Evolutionary conservation across 495 filamentous ascomycete species (phyloP).

Genomic region (Glutinoglossum americanum): DNA sequence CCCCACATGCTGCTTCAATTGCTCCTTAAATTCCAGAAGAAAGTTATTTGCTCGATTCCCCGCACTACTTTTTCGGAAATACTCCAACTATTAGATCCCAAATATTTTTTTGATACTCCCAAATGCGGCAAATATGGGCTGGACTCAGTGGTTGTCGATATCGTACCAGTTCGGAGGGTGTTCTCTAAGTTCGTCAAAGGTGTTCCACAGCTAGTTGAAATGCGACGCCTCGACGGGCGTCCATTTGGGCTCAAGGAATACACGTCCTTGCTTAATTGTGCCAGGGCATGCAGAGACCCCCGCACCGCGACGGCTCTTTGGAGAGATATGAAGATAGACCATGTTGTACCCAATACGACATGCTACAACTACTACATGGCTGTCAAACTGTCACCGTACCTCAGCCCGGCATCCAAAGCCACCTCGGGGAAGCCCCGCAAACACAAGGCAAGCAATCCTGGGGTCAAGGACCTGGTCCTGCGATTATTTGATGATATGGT

Average conservation of each 20-base stretch:
- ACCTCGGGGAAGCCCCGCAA: constrained; percentile 14
- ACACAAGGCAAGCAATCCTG: constrained; percentile 1
- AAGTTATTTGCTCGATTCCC: constrained; percentile 13
- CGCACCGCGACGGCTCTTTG: constrained; percentile 28
- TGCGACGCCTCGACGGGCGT: constrained; percentile 14
- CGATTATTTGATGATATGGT: constrained; percentile 30
- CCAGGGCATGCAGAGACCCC: constrained; percentile 25
- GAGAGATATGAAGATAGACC: constrained; percentile 22
- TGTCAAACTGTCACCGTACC: constrained; percentile 17
- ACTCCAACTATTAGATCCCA: constrained; percentile 25
- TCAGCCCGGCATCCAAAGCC: constrained; percentile 22
- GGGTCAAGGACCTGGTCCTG: constrained; percentile 9
- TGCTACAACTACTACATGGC: constrained; percentile 39
- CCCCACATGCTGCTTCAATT: constrained; percentile 7
- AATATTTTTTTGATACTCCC: constrained; percentile 13
- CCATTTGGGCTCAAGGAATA: constrained; percentile 26
- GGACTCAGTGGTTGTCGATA: constrained; percentile 7
- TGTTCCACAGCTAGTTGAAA: constrained; percentile 18
- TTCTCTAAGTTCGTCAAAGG: constrained; percentile 22
- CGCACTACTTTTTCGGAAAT: constrained; percentile 25
- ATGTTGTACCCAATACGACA: constrained; percentile 23
- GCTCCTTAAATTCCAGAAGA: constrained; percentile 5
- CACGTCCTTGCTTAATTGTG: constrained; percentile 32
- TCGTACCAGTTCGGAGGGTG: constrained; percentile 13
- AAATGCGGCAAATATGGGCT: constrained; percentile 11